Conservation (phyloP, 345 rosid species). For the Ceriops zippeliana region DNA sequence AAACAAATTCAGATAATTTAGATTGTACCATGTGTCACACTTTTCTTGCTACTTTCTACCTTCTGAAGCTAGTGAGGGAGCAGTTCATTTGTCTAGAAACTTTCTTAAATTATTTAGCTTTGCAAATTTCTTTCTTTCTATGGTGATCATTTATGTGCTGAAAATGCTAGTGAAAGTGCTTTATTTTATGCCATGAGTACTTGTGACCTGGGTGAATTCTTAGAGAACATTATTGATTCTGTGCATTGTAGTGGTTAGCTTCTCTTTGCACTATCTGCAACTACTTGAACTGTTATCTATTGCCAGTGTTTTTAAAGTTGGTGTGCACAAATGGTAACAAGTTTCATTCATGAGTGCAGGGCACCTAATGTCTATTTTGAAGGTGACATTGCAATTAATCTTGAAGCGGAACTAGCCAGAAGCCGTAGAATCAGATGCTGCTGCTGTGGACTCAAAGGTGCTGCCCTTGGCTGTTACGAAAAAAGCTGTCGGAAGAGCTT, state of each 20-base stretch:
- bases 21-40: neutral
- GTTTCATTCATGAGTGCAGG: slow-evolving; percentile 37
- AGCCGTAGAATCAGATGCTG: slow-evolving; percentile 70
- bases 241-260: neutral
- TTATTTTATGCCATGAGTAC: neutral
- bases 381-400: slow-evolving; percentile 63
- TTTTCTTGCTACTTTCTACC: neutral
- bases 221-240: no score
- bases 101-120: neutral
- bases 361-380: slow-evolving; percentile 89
- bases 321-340: slow-evolving; percentile 1
- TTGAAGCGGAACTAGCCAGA: slow-evolving; percentile 80
- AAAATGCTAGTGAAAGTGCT: neutral
- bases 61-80: neutral
- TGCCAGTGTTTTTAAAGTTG: neutral
- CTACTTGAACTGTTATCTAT: neutral
- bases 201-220: neutral
- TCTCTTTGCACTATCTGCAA: neutral
- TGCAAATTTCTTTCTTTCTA: neutral
- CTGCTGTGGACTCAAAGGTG: slow-evolving; percentile 86
- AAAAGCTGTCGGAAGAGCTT: slow-evolving; percentile 66
- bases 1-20: neutral
- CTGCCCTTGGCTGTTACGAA: slow-evolving; percentile 92
- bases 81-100: neutral
- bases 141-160: neutral